phyloP scores from a whole-genome alignment of 768 basidiomycete species.

The Leccinum incarnatum region DNA sequence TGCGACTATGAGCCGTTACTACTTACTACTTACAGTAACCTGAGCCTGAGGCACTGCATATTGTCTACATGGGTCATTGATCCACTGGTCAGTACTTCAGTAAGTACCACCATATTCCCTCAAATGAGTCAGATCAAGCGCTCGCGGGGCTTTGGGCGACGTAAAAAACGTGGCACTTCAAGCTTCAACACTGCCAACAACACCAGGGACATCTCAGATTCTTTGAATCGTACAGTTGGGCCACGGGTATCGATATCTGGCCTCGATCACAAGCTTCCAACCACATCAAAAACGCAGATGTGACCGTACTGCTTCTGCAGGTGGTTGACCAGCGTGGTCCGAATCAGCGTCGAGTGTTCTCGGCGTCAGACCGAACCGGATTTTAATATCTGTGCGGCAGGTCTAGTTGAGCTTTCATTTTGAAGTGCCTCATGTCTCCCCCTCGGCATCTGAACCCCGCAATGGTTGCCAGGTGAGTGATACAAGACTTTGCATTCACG shows the following conservation, averaged over 20 bases:
- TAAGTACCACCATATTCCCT: not conserved
- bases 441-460: constrained; percentile 17
- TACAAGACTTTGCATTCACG: constrained; percentile 16
- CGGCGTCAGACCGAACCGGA: constrained; percentile 24
- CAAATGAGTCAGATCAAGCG: not conserved
- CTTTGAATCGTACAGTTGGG: not conserved
- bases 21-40: not conserved
- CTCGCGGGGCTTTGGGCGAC: constrained; percentile 9
- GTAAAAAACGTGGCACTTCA: constrained; percentile 4
- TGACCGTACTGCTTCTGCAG: not conserved
- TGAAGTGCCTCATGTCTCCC: constrained; percentile 16
- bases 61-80: not conserved
- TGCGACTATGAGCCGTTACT: constrained; percentile 9
- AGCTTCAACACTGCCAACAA: not conserved
- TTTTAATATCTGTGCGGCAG: constrained; percentile 5
- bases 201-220: not conserved
- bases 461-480: constrained; percentile 7
- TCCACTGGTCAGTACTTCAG: too few species aligned
- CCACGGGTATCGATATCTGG: constrained; percentile 8
- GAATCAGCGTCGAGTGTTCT: constrained; percentile 9
- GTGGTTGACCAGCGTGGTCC: constrained; percentile 5
- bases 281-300: constrained; percentile 8
- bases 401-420: constrained; percentile 24
- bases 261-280: constrained; percentile 20
- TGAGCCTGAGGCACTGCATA: not conserved